These are phyloP conservation scores for Candida berthetii DNA, from an alignment of 805 yeast genomes.

Conservation along the genomic window DNA sequence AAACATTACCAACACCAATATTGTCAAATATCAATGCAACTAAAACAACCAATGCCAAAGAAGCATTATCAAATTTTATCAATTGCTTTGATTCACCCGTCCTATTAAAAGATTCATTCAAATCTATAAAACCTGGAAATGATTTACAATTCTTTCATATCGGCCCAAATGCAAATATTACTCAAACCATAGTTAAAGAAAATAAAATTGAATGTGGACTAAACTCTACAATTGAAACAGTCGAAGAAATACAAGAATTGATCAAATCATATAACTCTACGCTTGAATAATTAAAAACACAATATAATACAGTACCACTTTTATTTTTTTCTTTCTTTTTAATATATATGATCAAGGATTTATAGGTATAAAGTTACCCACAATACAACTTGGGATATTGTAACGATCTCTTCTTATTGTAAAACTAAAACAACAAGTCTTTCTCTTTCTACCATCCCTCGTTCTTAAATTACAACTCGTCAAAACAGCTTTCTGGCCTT, in stretches of 20 bases:
- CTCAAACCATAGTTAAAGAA: slow-evolving; percentile 8
- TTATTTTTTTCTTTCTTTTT: slow-evolving; percentile 13
- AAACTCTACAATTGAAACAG: slow-evolving; percentile 2
- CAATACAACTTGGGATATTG: slow-evolving; percentile 93
- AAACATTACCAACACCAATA: slow-evolving; percentile 24
- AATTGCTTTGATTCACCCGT: slow-evolving; percentile 37
- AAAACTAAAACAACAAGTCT: slow-evolving; percentile 89
- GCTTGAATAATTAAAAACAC: background rate
- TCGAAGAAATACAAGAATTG: slow-evolving; percentile 1
- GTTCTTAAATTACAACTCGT: slow-evolving; percentile 87
- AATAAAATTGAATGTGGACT: slow-evolving; percentile 1
- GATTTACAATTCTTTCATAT: slow-evolving; percentile 10
- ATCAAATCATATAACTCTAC: background rate
- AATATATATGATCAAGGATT: slow-evolving; percentile 32
- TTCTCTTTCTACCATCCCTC: slow-evolving; percentile 70
- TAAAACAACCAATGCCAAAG: slow-evolving; percentile 15
- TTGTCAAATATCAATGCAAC: slow-evolving; percentile 31
- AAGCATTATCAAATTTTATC: slow-evolving; percentile 27
- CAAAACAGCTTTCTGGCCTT: slow-evolving; percentile 90
- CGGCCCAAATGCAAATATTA: slow-evolving; percentile 19
- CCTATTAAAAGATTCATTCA: slow-evolving; percentile 32
- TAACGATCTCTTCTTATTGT: slow-evolving; percentile 89
- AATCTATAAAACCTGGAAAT: slow-evolving; percentile 4
- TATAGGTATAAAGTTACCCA: slow-evolving; percentile 91
- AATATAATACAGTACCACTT: background rate